These are phyloP conservation scores for Fusarium nygamai DNA, from an alignment of 2,329 filamentous ascomycete species.

Conservation along the genomic window DNA sequence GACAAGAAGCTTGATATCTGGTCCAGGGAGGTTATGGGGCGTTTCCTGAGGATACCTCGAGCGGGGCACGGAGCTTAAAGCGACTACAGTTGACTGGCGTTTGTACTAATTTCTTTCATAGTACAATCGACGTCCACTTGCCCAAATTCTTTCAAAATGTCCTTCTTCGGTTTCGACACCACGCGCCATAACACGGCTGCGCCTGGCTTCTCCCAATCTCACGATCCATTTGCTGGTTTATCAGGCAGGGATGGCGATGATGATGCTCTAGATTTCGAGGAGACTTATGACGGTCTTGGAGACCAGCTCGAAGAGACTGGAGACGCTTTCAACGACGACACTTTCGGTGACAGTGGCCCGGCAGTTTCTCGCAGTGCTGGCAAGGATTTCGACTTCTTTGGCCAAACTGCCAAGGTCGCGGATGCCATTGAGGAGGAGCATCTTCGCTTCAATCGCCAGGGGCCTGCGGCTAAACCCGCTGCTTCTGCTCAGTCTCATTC, in stretches of 20 bases:
- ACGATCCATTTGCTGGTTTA: conserved; percentile 89
- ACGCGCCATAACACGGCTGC: conserved; percentile 73
- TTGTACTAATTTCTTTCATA: conserved; percentile 38
- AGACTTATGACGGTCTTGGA: conserved; percentile 95
- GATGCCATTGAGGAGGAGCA: conserved; percentile 92
- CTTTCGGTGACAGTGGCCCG: conserved; percentile 69
- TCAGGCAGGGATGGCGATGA: conserved; percentile 71
- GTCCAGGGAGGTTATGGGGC: neutral
- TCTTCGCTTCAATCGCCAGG: conserved; percentile 80
- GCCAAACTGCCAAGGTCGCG: conserved; percentile 87
- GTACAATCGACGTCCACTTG: conserved; percentile 37
- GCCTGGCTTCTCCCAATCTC: conserved; percentile 82
- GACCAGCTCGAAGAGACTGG: conserved; percentile 91
- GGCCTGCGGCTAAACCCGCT: conserved; percentile 61
- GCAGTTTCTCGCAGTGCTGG: conserved; percentile 67
- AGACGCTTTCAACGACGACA: conserved; percentile 97
- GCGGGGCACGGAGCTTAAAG: conserved; percentile 35
- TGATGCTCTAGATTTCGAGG: conserved; percentile 82
- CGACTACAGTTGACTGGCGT: conserved; percentile 18
- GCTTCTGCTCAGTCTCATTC: conserved; percentile 45
- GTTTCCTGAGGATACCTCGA: conserved; percentile 11
- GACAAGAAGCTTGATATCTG: neutral
- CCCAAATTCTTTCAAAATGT: conserved; percentile 66
- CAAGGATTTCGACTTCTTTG: conserved; percentile 98
- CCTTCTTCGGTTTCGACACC: conserved; percentile 90